Conservation (phyloP, 257 asterid genomes). For the Jaltomata sinuosa region DNA sequence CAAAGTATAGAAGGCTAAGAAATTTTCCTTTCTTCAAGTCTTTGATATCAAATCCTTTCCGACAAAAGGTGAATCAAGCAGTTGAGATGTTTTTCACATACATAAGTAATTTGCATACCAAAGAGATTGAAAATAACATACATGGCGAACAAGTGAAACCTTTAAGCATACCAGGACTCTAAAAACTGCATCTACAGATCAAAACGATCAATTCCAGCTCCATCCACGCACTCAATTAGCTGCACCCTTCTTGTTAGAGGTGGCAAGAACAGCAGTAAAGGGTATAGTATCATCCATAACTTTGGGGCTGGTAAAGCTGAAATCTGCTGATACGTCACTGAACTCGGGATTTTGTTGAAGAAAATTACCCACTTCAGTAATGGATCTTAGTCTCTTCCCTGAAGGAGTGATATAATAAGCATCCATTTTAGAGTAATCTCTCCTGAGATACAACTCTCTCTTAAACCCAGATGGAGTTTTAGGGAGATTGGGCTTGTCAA, state of each 20-base stretch:
- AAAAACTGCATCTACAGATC: neutral
- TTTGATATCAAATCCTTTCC: neutral
- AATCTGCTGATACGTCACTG: neutral
- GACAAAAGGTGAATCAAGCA: neutral
- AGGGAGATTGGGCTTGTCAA: constrained; percentile 6
- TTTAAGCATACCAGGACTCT: neutral
- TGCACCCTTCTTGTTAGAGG: neutral
- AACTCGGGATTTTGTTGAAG: constrained; percentile 4
- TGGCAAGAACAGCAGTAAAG: neutral
- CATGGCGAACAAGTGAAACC: neutral
- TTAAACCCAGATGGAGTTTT: constrained; percentile 14
- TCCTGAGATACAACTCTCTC: neutral
- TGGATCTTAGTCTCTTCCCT: constrained; percentile 6
- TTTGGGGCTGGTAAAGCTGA: constrained; percentile 8
- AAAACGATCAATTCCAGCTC: neutral
- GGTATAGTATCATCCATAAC: constrained; percentile 7
- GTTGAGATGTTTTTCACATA: neutral
- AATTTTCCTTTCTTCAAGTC: neutral
- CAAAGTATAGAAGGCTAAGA: neutral
- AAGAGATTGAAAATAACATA: neutral
- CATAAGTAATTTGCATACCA: neutral
- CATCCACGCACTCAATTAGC: neutral
- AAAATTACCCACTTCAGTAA: neutral
- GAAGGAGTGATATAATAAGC: constrained; percentile 4
- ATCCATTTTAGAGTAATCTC: constrained; percentile 7